A percentile compares a stretch with the other conserved stretches of the same genome.
Evolutionary conservation across 495 filamentous ascomycete genomes (phyloP).

Genomic region (Neurospora sp.): DNA sequence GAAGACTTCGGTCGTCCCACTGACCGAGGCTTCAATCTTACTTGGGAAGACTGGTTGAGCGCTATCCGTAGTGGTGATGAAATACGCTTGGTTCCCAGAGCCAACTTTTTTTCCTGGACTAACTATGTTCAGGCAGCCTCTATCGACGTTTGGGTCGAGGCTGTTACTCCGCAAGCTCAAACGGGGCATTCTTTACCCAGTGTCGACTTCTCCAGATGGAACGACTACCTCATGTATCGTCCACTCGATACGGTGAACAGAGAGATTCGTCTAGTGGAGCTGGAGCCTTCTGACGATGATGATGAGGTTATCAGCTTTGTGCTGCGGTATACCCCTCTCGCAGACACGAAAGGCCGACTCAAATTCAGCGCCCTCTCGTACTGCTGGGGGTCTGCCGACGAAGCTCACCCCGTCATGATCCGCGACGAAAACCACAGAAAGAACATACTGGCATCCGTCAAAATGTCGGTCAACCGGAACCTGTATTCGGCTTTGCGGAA

Average conservation of each 20-base stretch:
- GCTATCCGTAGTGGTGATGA: not conserved
- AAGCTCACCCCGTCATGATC: not conserved
- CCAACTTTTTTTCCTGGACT: not conserved
- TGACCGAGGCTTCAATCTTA: not conserved
- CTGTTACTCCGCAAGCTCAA: not conserved
- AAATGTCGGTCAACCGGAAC: not conserved
- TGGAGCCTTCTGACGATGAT: not conserved
- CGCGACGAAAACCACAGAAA: not conserved
- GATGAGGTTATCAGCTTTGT: not conserved
- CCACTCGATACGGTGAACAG: not conserved
- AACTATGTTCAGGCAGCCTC: not conserved
- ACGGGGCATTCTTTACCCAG: not conserved
- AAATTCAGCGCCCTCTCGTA: constrained; percentile 6
- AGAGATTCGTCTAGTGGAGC: not conserved
- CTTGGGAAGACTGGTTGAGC: not conserved
- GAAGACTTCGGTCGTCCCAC: not conserved
- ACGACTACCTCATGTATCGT: not conserved
- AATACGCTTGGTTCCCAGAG: not conserved
- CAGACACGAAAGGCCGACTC: not conserved
- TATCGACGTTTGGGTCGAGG: not conserved
- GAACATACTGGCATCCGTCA: not conserved
- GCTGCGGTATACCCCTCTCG: not conserved
- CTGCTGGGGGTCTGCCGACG: constrained; percentile 1
- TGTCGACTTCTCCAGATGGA: not conserved
- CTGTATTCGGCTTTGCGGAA: constrained; percentile 1